Conservation (phyloP, 768 basidiomycete genomes). For the Chalciporus pseudorubinellus region DNA sequence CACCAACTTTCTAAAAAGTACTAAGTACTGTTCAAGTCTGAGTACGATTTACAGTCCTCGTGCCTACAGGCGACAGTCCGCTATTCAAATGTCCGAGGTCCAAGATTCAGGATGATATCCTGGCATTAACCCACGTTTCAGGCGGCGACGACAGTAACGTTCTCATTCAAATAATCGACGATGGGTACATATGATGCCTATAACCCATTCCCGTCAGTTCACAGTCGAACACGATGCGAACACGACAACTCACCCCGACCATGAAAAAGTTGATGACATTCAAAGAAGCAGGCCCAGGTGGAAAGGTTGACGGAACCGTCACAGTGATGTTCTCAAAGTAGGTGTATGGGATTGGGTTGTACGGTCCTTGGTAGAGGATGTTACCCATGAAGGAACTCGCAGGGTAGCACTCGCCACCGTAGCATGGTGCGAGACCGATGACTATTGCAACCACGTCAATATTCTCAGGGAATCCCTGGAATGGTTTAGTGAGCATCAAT, state of each 20-base stretch:
- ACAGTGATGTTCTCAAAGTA: conserved; percentile 35
- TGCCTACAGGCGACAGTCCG: too few species aligned
- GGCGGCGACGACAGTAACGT: conserved; percentile 11
- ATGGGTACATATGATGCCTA: conserved; percentile 11
- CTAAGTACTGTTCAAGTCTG: too few species aligned
- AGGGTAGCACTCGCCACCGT: conserved; percentile 19
- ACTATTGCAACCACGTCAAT: conserved; percentile 30
- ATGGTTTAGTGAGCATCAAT: not conserved
- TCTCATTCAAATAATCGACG: conserved; percentile 25
- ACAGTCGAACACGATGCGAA: not conserved
- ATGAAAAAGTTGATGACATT: conserved; percentile 37
- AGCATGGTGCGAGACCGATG: conserved; percentile 32
- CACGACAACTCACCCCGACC: conserved; percentile 37
- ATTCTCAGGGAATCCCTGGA: conserved; percentile 21
- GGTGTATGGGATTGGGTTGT: conserved; percentile 17
- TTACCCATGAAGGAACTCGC: conserved; percentile 26
- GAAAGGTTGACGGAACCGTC: conserved; percentile 24
- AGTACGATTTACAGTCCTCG: too few species aligned
- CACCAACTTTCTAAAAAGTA: too few species aligned
- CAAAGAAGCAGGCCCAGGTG: conserved; percentile 33
- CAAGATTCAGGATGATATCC: not conserved
- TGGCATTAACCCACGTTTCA: not conserved
- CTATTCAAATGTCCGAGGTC: too few species aligned
- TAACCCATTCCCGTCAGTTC: not conserved
- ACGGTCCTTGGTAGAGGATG: conserved; percentile 36